Evolutionary conservation across 495 filamentous ascomycete genomes (phyloP), one percentile per base, ranked within the genome.

Genomic region (Aspergillus asperescens): DNA sequence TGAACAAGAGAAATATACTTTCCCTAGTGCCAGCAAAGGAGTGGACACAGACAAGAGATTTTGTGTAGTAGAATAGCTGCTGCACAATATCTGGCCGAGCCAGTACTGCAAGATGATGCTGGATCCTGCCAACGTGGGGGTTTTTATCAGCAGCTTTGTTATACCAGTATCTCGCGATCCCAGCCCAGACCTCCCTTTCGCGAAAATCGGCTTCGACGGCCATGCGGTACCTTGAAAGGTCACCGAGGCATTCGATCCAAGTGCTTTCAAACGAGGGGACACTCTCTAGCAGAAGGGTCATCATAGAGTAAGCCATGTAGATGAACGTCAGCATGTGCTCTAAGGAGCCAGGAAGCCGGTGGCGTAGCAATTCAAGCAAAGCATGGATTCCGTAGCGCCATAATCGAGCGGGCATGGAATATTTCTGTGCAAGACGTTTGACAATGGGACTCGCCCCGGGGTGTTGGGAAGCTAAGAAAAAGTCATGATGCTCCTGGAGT

Each of bases 231-330:
- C 83, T 67, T 0, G 81, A 85, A 3, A 93, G 66, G 63, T 93
- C 89, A 0, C 89, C 89, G 0, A 96, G 73, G 58, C 89, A 95
- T 56, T 96, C 90, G 20, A 95, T 87, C 90, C 91, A 96, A 0
- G 86, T 94, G 40, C 90, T 87, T 54, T 86, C 78, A 59, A 91
- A 95, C 0, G 77, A 69, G 3, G 84, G 78, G 0, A 90, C 85
- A 0, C 85, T 90, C 61, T 92, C 88, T 48, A 86, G 78, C 0
- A 93, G 70, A 4, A 93, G 64, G 0, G 86, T 83, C 77, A 92
- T 84, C 80, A 89, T 88, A 15, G 84, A 83, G 58, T 92, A 92
- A 0, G 89, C 86, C 20, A 89, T 64, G 52, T 89, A 88, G 32
- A 94, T 88, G 58, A 89, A 95, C 0, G 82, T 77, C 0, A 91